Base-by-base conservation (phyloP, 768 basidiomycete species). In the Hericium rajendrae region DNA sequence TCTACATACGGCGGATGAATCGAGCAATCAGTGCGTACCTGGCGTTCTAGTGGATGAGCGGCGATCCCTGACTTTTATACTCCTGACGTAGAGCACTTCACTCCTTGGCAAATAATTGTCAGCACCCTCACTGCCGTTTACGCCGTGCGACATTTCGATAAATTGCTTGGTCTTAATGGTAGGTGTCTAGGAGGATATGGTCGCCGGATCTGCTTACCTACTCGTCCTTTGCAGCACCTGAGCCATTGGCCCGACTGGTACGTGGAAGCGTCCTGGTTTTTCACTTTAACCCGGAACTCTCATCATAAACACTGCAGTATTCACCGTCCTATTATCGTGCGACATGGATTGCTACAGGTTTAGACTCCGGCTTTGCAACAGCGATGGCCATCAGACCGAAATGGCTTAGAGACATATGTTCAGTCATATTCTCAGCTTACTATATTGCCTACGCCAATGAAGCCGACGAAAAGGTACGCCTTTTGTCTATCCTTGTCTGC, bases 301-400 rank as follows among this genome's bases (percentile, higher is more conserved):
- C n/a, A n/a, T n/a, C n/a, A n/a, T n/a, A n/a, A n/a, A n/a, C n/a
- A n/a, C n/a, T n/a, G n/a, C n/a, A 94, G 92, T 95, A 97, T 67
- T 89, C 92, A 3, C 81, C 90, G 0, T 88, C 91, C 2, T 97
- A 94, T 71, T 95, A 94, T 73, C 87, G 97, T 24, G 95, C 94
- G 8, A 95, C 94, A 53, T 99, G 94, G 88, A 85, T 99, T 57
- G 82, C 72, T 51, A 95, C 91, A 0, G 94, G 94, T 2, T 76
- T 97, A n/a, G 97, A 99, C 68, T 93, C 94, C 2, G 97, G 94
- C 1, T 97, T 98, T 67, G 94, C 94, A 0, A 94, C 94, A 0
- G 94, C 95, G 12, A 93, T 95, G 89, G 76, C 83, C 2, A 91
- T 99, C 56, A 83, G 87, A 13, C 90, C 91, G 3, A 91, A 88